Evolutionary conservation across 192 early-diverging fungal genomes (phyloP), one percentile per base, ranked within the genome.

Genomic region (Pilaira anomala): DNA sequence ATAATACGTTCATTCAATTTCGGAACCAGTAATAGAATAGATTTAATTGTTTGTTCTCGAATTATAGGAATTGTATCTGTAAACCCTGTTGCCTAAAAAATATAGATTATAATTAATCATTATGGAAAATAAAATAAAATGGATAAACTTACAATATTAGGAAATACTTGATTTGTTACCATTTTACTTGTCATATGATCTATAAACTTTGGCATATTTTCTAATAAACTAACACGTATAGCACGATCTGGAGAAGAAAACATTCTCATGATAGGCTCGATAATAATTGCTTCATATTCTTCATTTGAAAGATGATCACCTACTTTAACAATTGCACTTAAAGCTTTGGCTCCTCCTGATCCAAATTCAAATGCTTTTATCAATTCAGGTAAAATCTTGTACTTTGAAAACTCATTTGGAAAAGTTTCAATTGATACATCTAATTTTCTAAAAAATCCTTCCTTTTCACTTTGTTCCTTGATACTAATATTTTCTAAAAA

Each of bases 321-420:
- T 46, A 98, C 90, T 59, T 94, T 94, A 6, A 96, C 71, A 51
- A 98, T 91, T 1, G 91, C 87, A 56, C 70, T 69, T 9, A 93
- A 73, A 0, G 88, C 89, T 54, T 85, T 91, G 40, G 89, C 81
- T 12, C 85, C 90, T 28, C 85, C 83, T 68, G 87, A 84, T 39
- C 89, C 91, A 73, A 83, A 93, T 65, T 91, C 91, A 60, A 93
- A 80, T 7, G 87, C 76, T 25, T 94, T 88, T 19, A 94, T 78
- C 21, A 98, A 80, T 69, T 95, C 94, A 0, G 95, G 95, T 71
- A 96, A 77, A 36, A 98, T 88, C 76, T 98, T 98, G 81, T 93
- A 87, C 58, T 88, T 93, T 65, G 84, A 88, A 73, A 95, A 97
- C 13, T 87, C 83, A 18, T 69, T 62, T 28, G 95, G 95, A 57